Evolutionary conservation across 129 eudicot species (phyloP), one percentile per base, ranked within the genome.

Genomic region (Lonicera japonica): DNA sequence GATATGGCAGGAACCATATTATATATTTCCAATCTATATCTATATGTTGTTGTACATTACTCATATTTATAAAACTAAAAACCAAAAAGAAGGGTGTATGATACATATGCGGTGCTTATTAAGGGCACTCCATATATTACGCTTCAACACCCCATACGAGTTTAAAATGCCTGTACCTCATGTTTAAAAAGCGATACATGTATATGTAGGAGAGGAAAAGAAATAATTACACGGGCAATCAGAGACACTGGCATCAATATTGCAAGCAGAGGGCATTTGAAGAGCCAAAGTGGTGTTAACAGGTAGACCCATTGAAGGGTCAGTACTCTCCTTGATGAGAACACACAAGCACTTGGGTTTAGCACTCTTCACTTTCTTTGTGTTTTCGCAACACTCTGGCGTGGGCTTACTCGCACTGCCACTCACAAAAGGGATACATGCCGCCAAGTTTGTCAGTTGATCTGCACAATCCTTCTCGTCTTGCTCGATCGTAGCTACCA

Each of bases 311-410:
- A 78, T 45, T 9, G 79, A 78, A 38, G 82, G 70, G 58, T 77
- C 78, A 25, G 75, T 53, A 63, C 82, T 77, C 51, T 77, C 78
- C 16, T 61, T 77, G 38, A 77, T 72, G 18, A 78, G 73, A 43
- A 78, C 79, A 58, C 83, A 78, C 75, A 73, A 54, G 25, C 83
- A 78, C 64, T 71, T 77, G 1, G 82, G 78, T 25, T 77, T 77
- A 2, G 78, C 71, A 25, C 21, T 63, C 45, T 65, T 71, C 21
- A 77, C 73, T 60, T 71, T 71, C 56, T 71, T 64, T 45, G 73
- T 67, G 50, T 71, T 66, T 5, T 21, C 64, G 4, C 82, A 78
- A 21, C 83, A 72, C 46, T 73, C 68, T 9, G 38, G 58, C 8
- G 83, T 72, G 11, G 83, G 83, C 73, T 63, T 78, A 60, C 64